These are phyloP conservation scores for Xylaria scruposa DNA, from an alignment of 495 filamentous ascomycete genomes.

Conservation along the genomic window DNA sequence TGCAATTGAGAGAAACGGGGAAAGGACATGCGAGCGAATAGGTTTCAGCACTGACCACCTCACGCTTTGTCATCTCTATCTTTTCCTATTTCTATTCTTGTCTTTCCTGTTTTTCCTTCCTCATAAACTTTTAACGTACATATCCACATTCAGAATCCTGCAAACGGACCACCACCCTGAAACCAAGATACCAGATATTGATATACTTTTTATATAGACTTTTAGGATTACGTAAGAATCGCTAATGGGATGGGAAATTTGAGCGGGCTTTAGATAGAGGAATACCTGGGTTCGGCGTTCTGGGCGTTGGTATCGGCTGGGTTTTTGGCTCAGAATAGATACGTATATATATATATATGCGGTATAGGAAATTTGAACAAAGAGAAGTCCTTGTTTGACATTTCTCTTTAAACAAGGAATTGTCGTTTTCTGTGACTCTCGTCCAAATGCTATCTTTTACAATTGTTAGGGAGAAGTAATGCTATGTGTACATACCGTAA, in stretches of 20 bases:
- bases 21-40: constrained; percentile 38
- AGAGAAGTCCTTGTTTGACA: not conserved
- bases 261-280: constrained; percentile 12
- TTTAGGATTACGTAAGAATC: not conserved
- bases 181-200: not conserved
- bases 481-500: not conserved
- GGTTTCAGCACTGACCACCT: not conserved
- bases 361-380: not conserved
- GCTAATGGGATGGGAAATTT: not conserved
- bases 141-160: not conserved
- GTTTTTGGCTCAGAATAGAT: not conserved
- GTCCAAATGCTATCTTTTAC: not conserved
- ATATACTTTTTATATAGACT: constrained; percentile 9
- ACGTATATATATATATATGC: not conserved
- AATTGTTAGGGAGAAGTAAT: too few relatives aligned
- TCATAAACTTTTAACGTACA: not conserved
- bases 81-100: not conserved
- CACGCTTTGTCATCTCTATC: not conserved
- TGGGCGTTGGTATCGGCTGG: not conserved
- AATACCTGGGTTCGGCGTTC: not conserved
- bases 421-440: not conserved
- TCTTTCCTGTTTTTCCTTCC: not conserved
- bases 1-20: constrained; percentile 41
- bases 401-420: not conserved
- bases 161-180: too few relatives aligned